Conservation (phyloP, 805 yeast genomes). For the Spencermartinsiella europaea region DNA sequence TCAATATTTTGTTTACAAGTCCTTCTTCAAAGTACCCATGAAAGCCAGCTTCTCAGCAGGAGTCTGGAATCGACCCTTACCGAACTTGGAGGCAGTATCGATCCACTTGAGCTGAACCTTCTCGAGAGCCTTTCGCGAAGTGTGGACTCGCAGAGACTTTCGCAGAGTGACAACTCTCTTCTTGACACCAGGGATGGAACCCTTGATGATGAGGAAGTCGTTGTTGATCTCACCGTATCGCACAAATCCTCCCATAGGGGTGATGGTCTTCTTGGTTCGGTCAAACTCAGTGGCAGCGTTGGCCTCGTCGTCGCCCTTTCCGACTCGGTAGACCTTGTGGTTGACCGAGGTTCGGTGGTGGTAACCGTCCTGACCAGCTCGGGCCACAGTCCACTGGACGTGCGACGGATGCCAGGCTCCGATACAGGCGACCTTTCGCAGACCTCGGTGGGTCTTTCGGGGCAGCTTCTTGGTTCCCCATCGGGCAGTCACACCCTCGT, state of each 20-base stretch:
- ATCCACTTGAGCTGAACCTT: conserved; percentile 98
- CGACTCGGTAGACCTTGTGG: conserved; percentile 99
- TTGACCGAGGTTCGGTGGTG: conserved; percentile 99
- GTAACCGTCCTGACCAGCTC: conserved; percentile 99
- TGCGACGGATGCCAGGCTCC: conserved; percentile 99
- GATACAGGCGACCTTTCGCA: conserved; percentile 99
- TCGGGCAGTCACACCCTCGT: conserved; percentile 99
- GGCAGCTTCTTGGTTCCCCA: conserved; percentile 99
- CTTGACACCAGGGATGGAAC: conserved; percentile 99
- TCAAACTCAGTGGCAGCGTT: conserved; percentile 96
- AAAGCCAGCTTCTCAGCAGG: conserved; percentile 99
- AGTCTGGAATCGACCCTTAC: conserved; percentile 99
- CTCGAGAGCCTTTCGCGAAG: conserved; percentile 96
- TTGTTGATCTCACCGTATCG: conserved; percentile 97
- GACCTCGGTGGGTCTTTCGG: conserved; percentile 99
- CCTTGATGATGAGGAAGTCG: conserved; percentile 96
- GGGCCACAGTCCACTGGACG: conserved; percentile 99
- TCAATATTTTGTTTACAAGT: conserved; percentile 41
- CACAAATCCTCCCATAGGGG: conserved; percentile 99
- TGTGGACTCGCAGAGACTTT: conserved; percentile 96
- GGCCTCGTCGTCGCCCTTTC: conserved; percentile 91
- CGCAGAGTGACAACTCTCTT: conserved; percentile 99
- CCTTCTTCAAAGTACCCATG: conserved; percentile 99
- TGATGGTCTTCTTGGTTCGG: conserved; percentile 99
- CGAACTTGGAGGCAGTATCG: conserved; percentile 99